Percentiles rank a stretch among this genome's conserved stretches.
These are phyloP conservation scores for Lyophyllum semitale DNA, from an alignment of 768 basidiomycete species.

Conservation along the genomic window DNA sequence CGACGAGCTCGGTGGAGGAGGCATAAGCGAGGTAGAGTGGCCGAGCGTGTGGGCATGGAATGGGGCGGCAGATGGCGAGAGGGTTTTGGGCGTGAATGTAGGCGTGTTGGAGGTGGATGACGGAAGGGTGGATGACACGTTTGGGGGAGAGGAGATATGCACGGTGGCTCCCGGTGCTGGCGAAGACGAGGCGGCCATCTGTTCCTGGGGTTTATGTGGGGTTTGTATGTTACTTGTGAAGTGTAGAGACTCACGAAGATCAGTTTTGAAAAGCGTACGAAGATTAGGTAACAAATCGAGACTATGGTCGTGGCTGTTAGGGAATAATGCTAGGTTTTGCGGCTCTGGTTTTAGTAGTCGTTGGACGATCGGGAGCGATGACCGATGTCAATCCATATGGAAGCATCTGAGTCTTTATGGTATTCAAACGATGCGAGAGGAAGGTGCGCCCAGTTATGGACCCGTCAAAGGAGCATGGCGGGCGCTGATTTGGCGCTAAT, in stretches of 20 bases:
- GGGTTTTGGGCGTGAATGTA: no score
- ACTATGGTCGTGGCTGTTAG: neutral
- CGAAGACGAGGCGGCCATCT: neutral
- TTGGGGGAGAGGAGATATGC: constrained; percentile 3
- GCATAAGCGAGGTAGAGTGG: constrained; percentile 9
- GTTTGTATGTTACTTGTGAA: neutral
- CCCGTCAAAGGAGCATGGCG: neutral
- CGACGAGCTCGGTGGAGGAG: constrained; percentile 1
- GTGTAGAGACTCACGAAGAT: neutral
- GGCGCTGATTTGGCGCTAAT: neutral
- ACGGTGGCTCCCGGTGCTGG: neutral
- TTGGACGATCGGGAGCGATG: no score
- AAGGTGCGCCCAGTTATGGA: neutral
- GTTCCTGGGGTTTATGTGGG: neutral
- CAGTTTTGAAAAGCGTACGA: neutral
- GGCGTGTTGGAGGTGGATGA: neutral
- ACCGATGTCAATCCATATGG: no score
- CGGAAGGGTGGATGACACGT: neutral
- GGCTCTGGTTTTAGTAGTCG: no score
- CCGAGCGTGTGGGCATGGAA: no score
- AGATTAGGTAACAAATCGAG: neutral
- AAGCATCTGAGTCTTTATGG: no score
- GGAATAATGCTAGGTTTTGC: no score
- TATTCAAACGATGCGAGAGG: no score
- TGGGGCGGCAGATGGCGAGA: no score